Percentiles rank a stretch among this genome's conserved stretches.
These are phyloP conservation scores for Suhomyces bolitotheri DNA, from an alignment of 1,139 yeast genomes.

Conservation along the genomic window DNA sequence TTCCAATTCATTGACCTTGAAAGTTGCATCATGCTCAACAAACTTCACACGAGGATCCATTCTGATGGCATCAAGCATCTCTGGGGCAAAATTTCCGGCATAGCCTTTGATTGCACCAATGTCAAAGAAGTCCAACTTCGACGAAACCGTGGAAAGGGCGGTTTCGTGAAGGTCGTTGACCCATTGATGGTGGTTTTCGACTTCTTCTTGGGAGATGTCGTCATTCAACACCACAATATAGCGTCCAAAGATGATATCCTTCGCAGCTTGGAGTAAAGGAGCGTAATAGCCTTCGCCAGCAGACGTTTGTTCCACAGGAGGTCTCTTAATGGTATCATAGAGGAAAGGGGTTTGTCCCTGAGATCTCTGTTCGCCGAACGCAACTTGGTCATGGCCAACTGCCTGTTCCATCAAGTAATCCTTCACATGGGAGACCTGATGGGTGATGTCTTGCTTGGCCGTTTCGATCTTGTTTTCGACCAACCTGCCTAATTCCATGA, in stretches of 20 bases:
- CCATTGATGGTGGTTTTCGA: slow-evolving; percentile 11
- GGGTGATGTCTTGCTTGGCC: not conserved
- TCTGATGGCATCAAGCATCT: slow-evolving; percentile 27
- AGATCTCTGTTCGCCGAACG: not conserved
- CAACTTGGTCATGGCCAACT: not conserved
- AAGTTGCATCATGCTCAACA: slow-evolving; percentile 38
- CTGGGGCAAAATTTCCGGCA: slow-evolving; percentile 34
- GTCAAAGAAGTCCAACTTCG: slow-evolving; percentile 23
- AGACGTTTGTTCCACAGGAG: not conserved
- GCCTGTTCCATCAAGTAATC: not conserved
- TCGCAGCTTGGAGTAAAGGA: slow-evolving; percentile 9
- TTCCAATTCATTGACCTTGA: slow-evolving; percentile 35
- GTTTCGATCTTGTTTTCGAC: slow-evolving; percentile 4
- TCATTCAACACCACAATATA: slow-evolving; percentile 41
- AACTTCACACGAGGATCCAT: slow-evolving; percentile 33
- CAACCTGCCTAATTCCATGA: slow-evolving; percentile 15
- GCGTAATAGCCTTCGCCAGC: slow-evolving; percentile 3
- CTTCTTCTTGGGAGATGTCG: slow-evolving; percentile 22
- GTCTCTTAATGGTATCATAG: not conserved
- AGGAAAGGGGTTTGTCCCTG: not conserved
- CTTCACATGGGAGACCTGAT: not conserved
- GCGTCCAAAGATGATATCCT: slow-evolving; percentile 20
- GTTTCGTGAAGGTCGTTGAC: slow-evolving; percentile 4
- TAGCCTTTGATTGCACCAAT: slow-evolving; percentile 35
- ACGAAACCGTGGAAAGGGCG: not conserved